Evolutionary conservation across 345 rosid species (phyloP).

Genomic region (Euphorbia pulcherrima): DNA sequence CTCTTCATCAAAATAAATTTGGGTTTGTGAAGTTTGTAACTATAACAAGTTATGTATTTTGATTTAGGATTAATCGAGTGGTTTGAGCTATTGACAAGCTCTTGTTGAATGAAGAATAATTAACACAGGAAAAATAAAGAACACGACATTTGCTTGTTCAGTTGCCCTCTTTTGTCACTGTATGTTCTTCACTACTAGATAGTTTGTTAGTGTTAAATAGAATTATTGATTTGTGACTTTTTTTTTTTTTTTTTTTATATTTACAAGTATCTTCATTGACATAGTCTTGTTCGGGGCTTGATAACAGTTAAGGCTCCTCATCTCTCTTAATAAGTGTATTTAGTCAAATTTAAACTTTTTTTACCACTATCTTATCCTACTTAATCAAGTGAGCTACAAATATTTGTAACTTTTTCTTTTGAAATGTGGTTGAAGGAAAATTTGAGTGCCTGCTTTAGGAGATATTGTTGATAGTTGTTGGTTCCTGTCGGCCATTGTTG

Average conservation of each 20-base stretch:
- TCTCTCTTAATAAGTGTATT: too few species aligned
- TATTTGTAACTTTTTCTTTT: not conserved
- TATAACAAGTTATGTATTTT: not conserved
- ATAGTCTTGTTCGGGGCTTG: too few species aligned
- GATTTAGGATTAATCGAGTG: constrained; percentile 5
- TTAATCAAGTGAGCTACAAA: too few species aligned
- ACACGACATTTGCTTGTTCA: not conserved
- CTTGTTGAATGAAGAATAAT: constrained; percentile 9
- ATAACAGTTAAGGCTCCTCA: too few species aligned
- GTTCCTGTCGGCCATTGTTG: constrained; percentile 4
- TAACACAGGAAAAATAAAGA: not conserved
- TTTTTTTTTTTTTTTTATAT: too few species aligned
- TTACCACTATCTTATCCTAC: too few species aligned
- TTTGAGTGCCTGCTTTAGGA: not conserved
- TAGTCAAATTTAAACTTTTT: too few species aligned
- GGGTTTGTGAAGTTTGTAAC: constrained; percentile 4
- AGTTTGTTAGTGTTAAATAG: too few species aligned
- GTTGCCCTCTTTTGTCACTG: not conserved
- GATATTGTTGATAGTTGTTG: not conserved
- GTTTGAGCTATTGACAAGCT: constrained; percentile 3
- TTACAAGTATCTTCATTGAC: too few species aligned
- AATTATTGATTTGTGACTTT: too few species aligned
- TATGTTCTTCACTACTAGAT: too few species aligned
- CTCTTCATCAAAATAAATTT: not conserved
- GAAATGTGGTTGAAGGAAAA: not conserved